Evolutionary conservation across 805 yeast genomes (phyloP).

Genomic region (Maudiozyma pseudohumilis): DNA sequence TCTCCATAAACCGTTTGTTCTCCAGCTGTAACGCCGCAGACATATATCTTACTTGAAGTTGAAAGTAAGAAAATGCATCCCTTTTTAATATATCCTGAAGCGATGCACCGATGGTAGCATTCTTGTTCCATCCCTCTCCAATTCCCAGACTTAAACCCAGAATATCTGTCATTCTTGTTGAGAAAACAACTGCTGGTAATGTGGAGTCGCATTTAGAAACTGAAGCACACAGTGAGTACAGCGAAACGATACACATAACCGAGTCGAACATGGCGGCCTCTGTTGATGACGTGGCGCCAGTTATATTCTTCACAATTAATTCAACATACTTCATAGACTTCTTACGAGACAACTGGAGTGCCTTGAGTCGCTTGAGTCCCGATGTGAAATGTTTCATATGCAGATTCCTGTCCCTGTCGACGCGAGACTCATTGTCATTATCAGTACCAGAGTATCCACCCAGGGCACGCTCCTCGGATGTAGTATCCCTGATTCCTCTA

Average conservation of each 20-base stretch:
- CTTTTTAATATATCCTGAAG: constrained; percentile 2
- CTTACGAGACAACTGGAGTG: constrained; percentile 11
- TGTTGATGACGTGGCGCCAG: constrained; percentile 17
- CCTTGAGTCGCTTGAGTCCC: constrained; percentile 21
- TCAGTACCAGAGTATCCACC: background rate
- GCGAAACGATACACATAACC: constrained; percentile 13
- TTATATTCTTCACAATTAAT: constrained; percentile 20
- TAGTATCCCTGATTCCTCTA: constrained; percentile 9
- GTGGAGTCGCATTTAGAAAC: constrained; percentile 10
- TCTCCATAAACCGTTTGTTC: constrained; percentile 25
- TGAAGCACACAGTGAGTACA: constrained; percentile 17
- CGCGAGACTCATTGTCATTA: background rate
- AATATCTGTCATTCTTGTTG: constrained; percentile 14
- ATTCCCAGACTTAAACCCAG: constrained; percentile 16
- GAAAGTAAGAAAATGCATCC: constrained; percentile 6
- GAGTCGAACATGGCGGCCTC: constrained; percentile 22
- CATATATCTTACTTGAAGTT: constrained; percentile 24
- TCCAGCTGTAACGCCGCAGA: constrained; percentile 26
- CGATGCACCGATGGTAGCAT: constrained; percentile 11
- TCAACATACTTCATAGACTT: constrained; percentile 18
- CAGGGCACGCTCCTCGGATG: background rate
- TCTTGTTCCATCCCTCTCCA: constrained; percentile 16
- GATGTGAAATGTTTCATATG: constrained; percentile 15
- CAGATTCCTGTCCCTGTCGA: constrained; percentile 6
- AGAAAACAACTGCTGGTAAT: constrained; percentile 12